Evolutionary conservation across 306 rosid genomes (phyloP).

Genomic region (Lablab purpureus): DNA sequence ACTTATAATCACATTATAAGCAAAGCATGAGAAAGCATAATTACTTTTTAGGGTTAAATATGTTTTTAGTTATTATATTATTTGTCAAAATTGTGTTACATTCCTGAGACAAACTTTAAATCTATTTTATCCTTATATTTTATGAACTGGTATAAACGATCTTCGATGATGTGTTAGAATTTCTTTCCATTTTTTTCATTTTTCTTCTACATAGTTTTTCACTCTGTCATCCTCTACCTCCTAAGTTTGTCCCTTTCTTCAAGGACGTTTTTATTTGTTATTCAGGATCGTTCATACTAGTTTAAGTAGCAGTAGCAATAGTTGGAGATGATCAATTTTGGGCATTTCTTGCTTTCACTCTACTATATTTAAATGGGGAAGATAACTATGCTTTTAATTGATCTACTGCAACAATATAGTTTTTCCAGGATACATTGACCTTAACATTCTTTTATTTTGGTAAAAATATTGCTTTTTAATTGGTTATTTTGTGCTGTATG

Average conservation of each 20-base stretch:
- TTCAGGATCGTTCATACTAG: too few species aligned
- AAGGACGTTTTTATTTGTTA: too few species aligned
- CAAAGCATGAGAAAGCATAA: not conserved
- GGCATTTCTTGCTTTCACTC: not conserved
- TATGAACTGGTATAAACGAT: too few species aligned
- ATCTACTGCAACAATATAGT: not conserved
- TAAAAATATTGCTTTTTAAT: not conserved
- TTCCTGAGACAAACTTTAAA: too few species aligned
- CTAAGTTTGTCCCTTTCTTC: too few species aligned
- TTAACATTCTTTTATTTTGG: slow-evolving; percentile 24
- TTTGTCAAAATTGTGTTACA: too few species aligned
- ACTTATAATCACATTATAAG: not conserved
- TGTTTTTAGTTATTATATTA: too few species aligned
- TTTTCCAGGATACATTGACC: slow-evolving; percentile 25
- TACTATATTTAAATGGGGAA: not conserved
- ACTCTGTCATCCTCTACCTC: too few species aligned
- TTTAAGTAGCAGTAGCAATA: not conserved
- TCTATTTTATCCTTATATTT: too few species aligned
- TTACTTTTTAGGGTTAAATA: not conserved
- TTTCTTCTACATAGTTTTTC: too few species aligned
- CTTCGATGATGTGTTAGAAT: too few species aligned
- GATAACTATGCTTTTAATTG: not conserved
- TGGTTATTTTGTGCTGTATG: slow-evolving; percentile 16
- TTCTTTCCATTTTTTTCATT: too few species aligned
- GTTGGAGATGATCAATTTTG: not conserved